Evolutionary conservation across 2,329 filamentous ascomycete species (phyloP).

Genomic region (Eutypa lata): DNA sequence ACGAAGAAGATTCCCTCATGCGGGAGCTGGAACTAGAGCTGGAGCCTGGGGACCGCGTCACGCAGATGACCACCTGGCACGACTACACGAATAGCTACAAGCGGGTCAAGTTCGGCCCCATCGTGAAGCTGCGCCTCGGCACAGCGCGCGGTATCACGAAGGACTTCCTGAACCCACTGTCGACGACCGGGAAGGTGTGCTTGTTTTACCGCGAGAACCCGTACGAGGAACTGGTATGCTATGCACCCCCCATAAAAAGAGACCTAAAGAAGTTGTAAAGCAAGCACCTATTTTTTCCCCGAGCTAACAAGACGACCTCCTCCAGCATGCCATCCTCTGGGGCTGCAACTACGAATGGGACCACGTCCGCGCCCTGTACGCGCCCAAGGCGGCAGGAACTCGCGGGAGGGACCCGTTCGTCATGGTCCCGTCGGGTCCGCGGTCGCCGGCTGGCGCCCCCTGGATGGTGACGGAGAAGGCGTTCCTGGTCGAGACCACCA

Average conservation of each 20-base stretch:
- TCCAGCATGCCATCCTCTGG: conserved; percentile 15
- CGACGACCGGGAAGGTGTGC: conserved; percentile 8
- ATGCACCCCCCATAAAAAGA: too few species aligned
- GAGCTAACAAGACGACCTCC: too few species aligned
- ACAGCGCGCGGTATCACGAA: conserved; percentile 8
- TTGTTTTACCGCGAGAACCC: conserved; percentile 14
- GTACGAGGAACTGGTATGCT: conserved; percentile 15
- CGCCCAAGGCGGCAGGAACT: not conserved
- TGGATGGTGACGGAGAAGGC: conserved; percentile 13
- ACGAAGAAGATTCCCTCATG: too few species aligned
- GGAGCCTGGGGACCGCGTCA: conserved; percentile 9
- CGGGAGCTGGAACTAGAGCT: too few species aligned
- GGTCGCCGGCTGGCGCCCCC: too few species aligned
- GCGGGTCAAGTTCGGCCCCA: conserved; percentile 13
- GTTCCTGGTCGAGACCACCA: conserved; percentile 14
- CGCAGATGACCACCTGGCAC: conserved; percentile 16
- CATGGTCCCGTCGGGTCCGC: too few species aligned
- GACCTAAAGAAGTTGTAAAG: too few species aligned
- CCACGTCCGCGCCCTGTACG: conserved; percentile 12
- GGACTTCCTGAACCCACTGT: conserved; percentile 6
- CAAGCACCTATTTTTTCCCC: too few species aligned
- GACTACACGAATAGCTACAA: conserved; percentile 10
- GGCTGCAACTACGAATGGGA: conserved; percentile 16
- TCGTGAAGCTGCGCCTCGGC: conserved; percentile 9
- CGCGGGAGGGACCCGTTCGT: too few species aligned